Evolutionary conservation across 2,329 filamentous ascomycete species (phyloP), one percentile per base, ranked within the genome.

Genomic region (Teratosphaeria destructans): DNA sequence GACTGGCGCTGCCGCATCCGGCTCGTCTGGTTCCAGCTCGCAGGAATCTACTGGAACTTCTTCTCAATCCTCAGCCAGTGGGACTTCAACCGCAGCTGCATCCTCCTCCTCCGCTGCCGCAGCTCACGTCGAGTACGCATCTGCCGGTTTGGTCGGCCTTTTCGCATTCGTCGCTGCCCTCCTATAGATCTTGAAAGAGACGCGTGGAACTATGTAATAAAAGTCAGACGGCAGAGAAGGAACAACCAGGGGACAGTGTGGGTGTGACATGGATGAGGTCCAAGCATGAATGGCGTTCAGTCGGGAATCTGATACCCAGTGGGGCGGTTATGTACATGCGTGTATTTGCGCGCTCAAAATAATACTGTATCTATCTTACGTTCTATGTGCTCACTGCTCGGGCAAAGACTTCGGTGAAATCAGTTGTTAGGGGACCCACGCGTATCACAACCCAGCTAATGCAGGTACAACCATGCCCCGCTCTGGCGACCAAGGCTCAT

Each of bases 81-180:
- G 37, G 2, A 43, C 37, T 43, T n/a, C 37, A 16, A 43, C 8
- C 12, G 19, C 43, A 16, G 43, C 32, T 55, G 58, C 47, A 54
- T 52, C 57, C 56, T 55, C 16, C 52, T 64, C 64, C 39, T 66
- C 61, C 29, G 67, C 67, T 4, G 67, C 68, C 16, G 68, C 63
- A 43, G 61, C 63, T 39, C 64, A 65, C 61, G 59, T 71, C 49
- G 68, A 72, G 63, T 57, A 68, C 47, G 73, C 68, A 16, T 70
- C 68, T 39, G 70, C 66, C 43, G 71, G 69, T 55, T 64, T 74
- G 23, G 57, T 73, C 19, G 71, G 71, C 59, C 70, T 74, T 49
- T 72, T 72, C 58, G 73, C 69, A n/a, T 64, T 74, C 61, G 65
- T 73, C 60, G 71, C 69, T 59, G 69, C 69, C 55, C 69, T 74